These are phyloP conservation scores for Blastobotrys indianensis DNA, from an alignment of 1,139 yeast species.

Conservation along the genomic window DNA sequence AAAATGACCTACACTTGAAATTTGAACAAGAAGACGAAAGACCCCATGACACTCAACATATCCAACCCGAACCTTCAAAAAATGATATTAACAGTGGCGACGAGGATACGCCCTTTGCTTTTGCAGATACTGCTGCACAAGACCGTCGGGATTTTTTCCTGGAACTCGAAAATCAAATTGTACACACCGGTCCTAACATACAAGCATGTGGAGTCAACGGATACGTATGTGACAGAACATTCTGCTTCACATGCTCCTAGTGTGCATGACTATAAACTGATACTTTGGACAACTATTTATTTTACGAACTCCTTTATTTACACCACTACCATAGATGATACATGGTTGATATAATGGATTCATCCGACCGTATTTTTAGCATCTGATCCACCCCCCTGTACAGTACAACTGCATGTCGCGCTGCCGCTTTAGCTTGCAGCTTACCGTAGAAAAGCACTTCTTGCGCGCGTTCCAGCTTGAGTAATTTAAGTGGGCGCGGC, in stretches of 20 bases:
- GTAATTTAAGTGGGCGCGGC: background rate
- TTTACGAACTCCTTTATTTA: too few species aligned
- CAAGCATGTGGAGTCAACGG: conserved; percentile 4
- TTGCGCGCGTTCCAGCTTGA: too few species aligned
- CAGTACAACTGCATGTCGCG: too few species aligned
- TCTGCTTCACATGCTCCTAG: conserved; percentile 2
- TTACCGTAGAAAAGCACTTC: too few species aligned
- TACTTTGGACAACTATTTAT: too few species aligned
- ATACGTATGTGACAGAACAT: background rate
- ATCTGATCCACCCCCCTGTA: too few species aligned
- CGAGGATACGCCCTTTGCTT: background rate
- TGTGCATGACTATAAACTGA: too few species aligned
- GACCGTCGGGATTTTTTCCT: background rate
- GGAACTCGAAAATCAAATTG: background rate
- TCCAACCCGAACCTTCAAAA: background rate
- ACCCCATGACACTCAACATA: background rate
- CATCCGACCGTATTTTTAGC: too few species aligned
- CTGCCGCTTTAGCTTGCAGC: too few species aligned
- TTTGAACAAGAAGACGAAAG: background rate
- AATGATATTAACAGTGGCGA: background rate
- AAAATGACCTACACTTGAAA: background rate
- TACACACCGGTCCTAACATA: background rate
- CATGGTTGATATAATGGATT: background rate
- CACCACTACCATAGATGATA: too few species aligned
- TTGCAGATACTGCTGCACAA: background rate